These are phyloP conservation scores for Pelargonium cotyledonis DNA, from an alignment of 441 rosid species.

Conservation along the genomic window DNA sequence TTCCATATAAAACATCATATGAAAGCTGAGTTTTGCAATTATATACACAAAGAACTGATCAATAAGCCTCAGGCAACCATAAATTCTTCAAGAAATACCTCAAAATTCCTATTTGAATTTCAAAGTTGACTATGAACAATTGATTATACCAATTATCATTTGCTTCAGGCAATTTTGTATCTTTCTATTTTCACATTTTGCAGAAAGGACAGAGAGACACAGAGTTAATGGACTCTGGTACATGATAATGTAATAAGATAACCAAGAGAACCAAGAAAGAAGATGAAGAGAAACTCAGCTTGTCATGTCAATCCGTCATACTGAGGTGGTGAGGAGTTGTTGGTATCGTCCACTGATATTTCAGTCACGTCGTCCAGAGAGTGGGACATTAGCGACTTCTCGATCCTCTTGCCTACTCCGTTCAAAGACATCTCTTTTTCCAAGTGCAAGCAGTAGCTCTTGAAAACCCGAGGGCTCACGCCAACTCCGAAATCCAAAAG, in stretches of 20 bases:
- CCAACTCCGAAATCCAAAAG: slow-evolving; percentile 55
- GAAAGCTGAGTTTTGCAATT: no score
- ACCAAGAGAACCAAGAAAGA: neutral
- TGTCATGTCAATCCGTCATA: slow-evolving; percentile 13
- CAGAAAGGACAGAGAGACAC: no score
- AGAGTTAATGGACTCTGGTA: no score
- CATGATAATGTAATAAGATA: neutral
- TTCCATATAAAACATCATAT: no score
- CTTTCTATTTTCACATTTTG: no score
- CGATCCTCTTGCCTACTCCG: slow-evolving; percentile 23
- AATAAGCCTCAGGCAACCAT: no score
- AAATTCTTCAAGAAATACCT: no score
- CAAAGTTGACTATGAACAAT: neutral
- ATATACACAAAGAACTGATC: no score
- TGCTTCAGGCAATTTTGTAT: no score
- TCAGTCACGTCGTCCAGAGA: slow-evolving; percentile 26
- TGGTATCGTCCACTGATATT: slow-evolving; percentile 28
- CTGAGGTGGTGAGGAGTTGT: slow-evolving; percentile 21
- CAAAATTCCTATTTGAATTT: no score
- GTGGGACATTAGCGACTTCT: slow-evolving; percentile 20
- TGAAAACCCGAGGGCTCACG: slow-evolving; percentile 50
- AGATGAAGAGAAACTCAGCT: neutral
- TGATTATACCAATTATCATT: neutral
- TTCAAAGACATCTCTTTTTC: slow-evolving; percentile 51
- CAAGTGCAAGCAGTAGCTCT: slow-evolving; percentile 65